Evolutionary conservation across 768 basidiomycete genomes (phyloP).

Genomic region (Boletus pseudopeckii): DNA sequence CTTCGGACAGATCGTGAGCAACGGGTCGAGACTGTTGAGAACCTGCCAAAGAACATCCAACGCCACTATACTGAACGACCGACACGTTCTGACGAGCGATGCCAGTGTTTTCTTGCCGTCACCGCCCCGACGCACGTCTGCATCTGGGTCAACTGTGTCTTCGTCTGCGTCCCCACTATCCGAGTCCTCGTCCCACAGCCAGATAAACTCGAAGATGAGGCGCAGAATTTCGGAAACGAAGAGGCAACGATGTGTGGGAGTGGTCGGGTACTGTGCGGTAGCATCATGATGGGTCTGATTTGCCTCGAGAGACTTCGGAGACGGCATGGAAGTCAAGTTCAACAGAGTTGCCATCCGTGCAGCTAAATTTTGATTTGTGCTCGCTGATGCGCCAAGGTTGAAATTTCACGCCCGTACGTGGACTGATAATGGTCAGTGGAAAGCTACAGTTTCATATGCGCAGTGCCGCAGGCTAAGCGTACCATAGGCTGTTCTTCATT

Average conservation of each 20-base stretch:
- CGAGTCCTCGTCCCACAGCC: background rate
- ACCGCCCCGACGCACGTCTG: background rate
- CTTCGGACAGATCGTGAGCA: background rate
- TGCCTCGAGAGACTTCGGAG: background rate
- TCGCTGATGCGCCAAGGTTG: background rate
- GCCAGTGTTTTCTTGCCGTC: background rate
- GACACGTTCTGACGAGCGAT: background rate
- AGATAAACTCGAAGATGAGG: background rate
- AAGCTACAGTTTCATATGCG: background rate
- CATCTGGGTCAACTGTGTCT: background rate
- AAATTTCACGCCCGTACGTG: background rate
- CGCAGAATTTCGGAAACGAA: background rate
- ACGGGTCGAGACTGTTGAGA: background rate
- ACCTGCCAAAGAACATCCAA: background rate
- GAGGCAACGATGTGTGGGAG: background rate
- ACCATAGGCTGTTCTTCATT: too few relatives aligned
- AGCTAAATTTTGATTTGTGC: background rate
- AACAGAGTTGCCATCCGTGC: background rate
- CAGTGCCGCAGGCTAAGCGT: background rate
- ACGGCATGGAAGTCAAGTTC: background rate
- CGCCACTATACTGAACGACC: background rate
- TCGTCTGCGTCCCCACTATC: background rate
- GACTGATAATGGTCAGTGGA: background rate
- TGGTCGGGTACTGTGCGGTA: background rate
- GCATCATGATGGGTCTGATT: background rate